These are phyloP conservation scores for Backusella mclennaniae DNA, from an alignment of 192 early-diverging fungal genomes.

Conservation along the genomic window DNA sequence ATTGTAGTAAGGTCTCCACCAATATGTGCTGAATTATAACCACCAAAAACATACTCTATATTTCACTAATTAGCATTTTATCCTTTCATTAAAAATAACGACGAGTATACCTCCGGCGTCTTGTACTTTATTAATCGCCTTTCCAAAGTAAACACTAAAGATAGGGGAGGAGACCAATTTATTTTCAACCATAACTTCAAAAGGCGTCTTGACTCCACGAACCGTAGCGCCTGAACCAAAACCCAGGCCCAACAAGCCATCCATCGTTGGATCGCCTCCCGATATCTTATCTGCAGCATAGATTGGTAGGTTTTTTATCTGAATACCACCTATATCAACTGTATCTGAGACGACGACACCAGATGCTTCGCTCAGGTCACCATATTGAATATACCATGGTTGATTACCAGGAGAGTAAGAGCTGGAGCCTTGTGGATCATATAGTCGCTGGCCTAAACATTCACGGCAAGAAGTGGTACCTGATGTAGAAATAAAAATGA, in stretches of 20 bases:
- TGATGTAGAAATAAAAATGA: neutral
- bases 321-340: constrained; percentile 25
- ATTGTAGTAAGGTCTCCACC: constrained; percentile 41
- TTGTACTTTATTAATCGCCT: neutral
- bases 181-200: constrained; percentile 53
- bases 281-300: constrained; percentile 23
- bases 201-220: constrained; percentile 40
- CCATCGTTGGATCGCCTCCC: constrained; percentile 27
- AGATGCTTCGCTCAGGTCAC: constrained; percentile 7
- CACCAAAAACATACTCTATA: constrained; percentile 48
- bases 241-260: constrained; percentile 62
- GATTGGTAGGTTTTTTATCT: constrained; percentile 24
- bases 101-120: constrained; percentile 32
- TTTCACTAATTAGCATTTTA: too few species aligned
- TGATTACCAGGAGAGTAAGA: constrained; percentile 49
- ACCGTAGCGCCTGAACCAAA: constrained; percentile 40
- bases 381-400: constrained; percentile 23
- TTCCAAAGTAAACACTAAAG: constrained; percentile 58
- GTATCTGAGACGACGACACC: neutral
- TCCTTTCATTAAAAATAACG: too few species aligned
- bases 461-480: constrained; percentile 29
- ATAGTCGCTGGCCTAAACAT: constrained; percentile 14
- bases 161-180: constrained; percentile 50
- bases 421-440: constrained; percentile 45
- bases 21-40: constrained; percentile 34